Evolutionary conservation across 1,284 basidiomycete species (phyloP).

Genomic region (Trametes polyzona): DNA sequence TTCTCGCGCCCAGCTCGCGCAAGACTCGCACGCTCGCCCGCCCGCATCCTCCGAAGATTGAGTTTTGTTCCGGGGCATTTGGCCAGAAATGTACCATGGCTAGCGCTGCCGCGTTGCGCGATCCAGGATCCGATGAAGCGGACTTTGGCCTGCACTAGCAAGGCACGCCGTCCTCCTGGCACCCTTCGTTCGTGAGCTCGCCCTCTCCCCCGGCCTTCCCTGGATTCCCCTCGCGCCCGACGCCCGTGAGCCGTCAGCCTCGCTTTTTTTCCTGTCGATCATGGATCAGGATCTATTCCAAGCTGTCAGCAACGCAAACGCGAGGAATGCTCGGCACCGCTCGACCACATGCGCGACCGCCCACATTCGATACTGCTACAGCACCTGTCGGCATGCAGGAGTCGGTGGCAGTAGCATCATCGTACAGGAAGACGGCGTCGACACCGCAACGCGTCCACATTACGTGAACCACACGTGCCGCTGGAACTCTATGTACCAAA

Average conservation of each 20-base stretch:
- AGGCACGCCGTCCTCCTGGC: constrained; percentile 2
- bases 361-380: background rate
- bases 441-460: no score
- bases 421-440: no score
- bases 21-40: background rate
- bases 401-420: no score
- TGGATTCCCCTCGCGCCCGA: background rate
- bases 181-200: no score
- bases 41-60: constrained; percentile 11
- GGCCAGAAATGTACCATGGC: no score
- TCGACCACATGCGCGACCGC: background rate
- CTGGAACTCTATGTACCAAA: no score
- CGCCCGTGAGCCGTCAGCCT: background rate
- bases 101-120: no score
- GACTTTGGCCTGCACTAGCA: background rate
- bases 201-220: background rate
- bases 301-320: background rate
- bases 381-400: background rate
- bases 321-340: background rate
- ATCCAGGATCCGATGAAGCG: constrained; percentile 7
- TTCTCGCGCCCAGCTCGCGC: no score
- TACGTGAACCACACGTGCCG: no score
- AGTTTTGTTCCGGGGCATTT: constrained; percentile 15
- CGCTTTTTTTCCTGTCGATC: background rate
- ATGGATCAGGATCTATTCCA: background rate